Percentiles rank a stretch among this genome's conserved stretches.
Evolutionary conservation across 495 filamentous ascomycete genomes (phyloP).

Genomic region (Penicillium macrosclerotiorum): DNA sequence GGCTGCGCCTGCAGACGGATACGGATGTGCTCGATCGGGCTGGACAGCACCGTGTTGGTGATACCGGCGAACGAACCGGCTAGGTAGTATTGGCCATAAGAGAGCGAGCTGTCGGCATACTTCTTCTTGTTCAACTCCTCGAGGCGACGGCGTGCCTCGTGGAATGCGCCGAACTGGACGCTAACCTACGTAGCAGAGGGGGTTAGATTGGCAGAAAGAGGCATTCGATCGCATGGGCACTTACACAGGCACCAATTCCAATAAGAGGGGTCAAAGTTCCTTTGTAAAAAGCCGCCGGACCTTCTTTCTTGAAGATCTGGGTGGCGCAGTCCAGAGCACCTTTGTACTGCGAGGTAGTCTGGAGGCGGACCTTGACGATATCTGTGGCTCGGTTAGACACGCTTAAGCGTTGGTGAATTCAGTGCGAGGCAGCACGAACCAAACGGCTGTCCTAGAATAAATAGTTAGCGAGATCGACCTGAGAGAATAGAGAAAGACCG

Average conservation of each 20-base stretch:
- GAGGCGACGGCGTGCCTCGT: conserved; percentile 81
- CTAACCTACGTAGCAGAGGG: conserved; percentile 55
- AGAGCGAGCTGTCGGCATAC: conserved; percentile 51
- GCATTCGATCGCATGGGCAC: conserved; percentile 18
- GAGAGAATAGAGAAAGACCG: too few species aligned
- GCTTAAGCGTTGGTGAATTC: conserved; percentile 2
- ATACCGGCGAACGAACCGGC: conserved; percentile 91
- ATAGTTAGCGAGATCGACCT: conserved; percentile 36
- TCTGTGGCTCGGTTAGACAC: conserved; percentile 49
- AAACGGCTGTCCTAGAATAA: conserved; percentile 80
- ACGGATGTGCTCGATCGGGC: conserved; percentile 94
- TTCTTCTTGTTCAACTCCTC: conserved; percentile 67
- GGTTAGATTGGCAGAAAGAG: conserved; percentile 6
- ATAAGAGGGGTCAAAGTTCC: conserved; percentile 94
- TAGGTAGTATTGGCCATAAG: conserved; percentile 83
- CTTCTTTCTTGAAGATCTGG: conserved; percentile 85
- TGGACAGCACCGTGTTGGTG: conserved; percentile 83
- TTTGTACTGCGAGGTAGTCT: conserved; percentile 79
- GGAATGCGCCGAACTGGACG: conserved; percentile 97
- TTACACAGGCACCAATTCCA: conserved; percentile 92
- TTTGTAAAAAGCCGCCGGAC: conserved; percentile 93
- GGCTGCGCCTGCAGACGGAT: conserved; percentile 98
- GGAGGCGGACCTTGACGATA: conserved; percentile 96
- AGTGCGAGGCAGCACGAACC: conserved; percentile 42
- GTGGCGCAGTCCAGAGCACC: conserved; percentile 76